Conservation (phyloP, 75 land plant species). For the Cryptomeria japonica region DNA sequence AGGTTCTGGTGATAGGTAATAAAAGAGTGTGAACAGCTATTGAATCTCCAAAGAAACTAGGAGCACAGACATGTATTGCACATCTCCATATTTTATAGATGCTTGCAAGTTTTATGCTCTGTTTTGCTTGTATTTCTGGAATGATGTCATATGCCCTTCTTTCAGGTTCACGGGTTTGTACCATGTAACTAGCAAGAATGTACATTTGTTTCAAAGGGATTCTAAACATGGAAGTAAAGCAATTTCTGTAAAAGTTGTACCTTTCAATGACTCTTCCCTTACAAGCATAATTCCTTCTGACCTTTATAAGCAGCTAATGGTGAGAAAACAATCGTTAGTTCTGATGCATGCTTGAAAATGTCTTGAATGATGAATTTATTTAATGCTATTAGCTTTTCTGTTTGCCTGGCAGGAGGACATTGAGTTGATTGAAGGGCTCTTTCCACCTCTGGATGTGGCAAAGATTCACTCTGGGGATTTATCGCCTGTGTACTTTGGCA, state of each 20-base stretch:
- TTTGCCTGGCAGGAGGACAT: conserved; percentile 40
- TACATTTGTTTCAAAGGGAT: conserved; percentile 45
- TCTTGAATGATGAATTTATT: background rate
- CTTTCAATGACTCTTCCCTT: conserved; percentile 35
- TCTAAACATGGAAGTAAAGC: conserved; percentile 47
- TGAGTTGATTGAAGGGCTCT: conserved; percentile 46
- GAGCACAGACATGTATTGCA: background rate
- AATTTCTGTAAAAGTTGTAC: conserved; percentile 27
- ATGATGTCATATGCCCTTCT: background rate
- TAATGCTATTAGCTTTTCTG: background rate
- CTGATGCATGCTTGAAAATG: background rate
- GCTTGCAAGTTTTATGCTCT: background rate
- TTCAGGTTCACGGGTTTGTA: conserved; percentile 52
- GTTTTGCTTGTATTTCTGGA: background rate
- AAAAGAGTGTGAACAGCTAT: conserved; percentile 5
- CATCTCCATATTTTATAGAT: background rate
- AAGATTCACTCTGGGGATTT: conserved; percentile 50
- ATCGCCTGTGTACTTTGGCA: conserved; percentile 55
- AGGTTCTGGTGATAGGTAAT: conserved; percentile 58
- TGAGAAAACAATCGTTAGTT: conserved; percentile 5
- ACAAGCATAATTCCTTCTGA: conserved; percentile 35
- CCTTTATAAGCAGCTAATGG: conserved; percentile 42
- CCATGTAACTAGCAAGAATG: conserved; percentile 40
- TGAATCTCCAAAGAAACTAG: background rate
- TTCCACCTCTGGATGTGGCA: conserved; percentile 44